Conservation (phyloP, 768 basidiomycete species). For the Trametes cinnabarina region DNA sequence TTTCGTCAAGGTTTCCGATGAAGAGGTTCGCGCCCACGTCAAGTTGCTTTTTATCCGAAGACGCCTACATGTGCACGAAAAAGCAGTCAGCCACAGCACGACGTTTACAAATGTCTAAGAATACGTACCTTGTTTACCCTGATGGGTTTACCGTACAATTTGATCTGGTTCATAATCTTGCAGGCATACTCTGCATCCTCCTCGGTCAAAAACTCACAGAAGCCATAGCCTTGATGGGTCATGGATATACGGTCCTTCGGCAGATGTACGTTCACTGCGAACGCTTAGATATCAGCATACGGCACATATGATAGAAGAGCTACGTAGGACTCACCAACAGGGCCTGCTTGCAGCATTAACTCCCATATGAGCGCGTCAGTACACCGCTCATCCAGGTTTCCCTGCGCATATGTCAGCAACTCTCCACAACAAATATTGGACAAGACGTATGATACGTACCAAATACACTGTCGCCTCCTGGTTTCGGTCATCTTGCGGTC, state of each 20-base stretch:
- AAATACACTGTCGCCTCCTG: conserved; percentile 64
- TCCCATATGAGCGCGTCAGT: conserved; percentile 96
- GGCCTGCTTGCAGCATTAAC: conserved; percentile 98
- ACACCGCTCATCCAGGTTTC: conserved; percentile 94
- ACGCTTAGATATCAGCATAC: not conserved
- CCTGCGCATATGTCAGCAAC: conserved; percentile 46
- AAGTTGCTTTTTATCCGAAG: conserved; percentile 96
- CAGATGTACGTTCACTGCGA: conserved; percentile 89
- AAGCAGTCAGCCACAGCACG: conserved; percentile 7
- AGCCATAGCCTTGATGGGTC: conserved; percentile 98
- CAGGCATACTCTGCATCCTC: conserved; percentile 99
- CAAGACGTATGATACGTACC: conserved; percentile 29
- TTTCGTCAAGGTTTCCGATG: conserved; percentile 92
- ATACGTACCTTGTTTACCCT: conserved; percentile 94
- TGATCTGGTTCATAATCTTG: conserved; percentile 99
- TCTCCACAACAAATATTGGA: no score
- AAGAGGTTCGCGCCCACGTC: conserved; percentile 98
- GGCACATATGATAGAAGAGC: not conserved
- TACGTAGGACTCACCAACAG: conserved; percentile 70
- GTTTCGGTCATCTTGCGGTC: conserved; percentile 55
- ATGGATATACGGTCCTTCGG: conserved; percentile 98
- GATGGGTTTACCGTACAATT: conserved; percentile 97
- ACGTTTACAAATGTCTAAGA: not conserved
- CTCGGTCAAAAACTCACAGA: conserved; percentile 98
- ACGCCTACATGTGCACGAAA: conserved; percentile 59